Evolutionary conservation across 768 basidiomycete species (phyloP).

Genomic region (Boletus edulis): DNA sequence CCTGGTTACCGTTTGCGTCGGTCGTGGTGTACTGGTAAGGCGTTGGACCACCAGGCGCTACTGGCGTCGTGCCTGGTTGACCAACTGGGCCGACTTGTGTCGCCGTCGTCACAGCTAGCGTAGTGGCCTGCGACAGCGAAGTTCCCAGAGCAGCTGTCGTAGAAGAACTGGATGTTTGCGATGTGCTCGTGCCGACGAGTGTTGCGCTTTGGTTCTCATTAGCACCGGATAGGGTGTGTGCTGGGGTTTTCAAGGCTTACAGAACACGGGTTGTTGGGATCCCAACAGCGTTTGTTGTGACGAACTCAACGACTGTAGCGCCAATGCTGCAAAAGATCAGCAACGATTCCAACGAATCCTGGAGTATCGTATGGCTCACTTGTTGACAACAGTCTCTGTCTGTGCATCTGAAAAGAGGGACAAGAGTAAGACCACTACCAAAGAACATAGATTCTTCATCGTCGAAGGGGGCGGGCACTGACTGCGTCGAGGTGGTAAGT

Average conservation of each 20-base stretch:
- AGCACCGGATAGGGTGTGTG: slow-evolving; percentile 1
- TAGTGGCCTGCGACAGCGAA: slow-evolving; percentile 13
- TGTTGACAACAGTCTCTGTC: slow-evolving; percentile 45
- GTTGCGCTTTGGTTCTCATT: slow-evolving; percentile 9
- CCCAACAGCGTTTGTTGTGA: slow-evolving; percentile 41
- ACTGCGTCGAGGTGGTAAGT: background rate
- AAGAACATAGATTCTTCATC: slow-evolving; percentile 16
- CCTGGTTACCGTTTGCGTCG: slow-evolving; percentile 30
- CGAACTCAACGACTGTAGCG: slow-evolving; percentile 47
- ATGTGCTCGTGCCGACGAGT: slow-evolving; percentile 9
- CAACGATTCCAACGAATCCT: background rate
- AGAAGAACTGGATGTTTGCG: background rate
- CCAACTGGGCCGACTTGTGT: slow-evolving; percentile 44
- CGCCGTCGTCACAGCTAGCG: slow-evolving; percentile 18
- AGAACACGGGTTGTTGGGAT: slow-evolving; percentile 40
- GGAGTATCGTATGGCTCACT: slow-evolving; percentile 36
- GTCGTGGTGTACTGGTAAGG: slow-evolving; percentile 51
- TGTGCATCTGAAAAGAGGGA: slow-evolving; percentile 37
- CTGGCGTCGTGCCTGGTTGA: slow-evolving; percentile 42
- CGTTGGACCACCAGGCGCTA: slow-evolving; percentile 44
- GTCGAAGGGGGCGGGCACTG: slow-evolving; percentile 5
- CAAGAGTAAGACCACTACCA: slow-evolving; percentile 18
- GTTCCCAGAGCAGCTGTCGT: slow-evolving; percentile 14
- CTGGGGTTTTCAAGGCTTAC: slow-evolving; percentile 30
- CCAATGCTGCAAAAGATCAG: slow-evolving; percentile 41